Evolutionary conservation across 2,329 filamentous ascomycete species (phyloP), one percentile per base, ranked within the genome.

Genomic region (Colletotrichum sp.): DNA sequence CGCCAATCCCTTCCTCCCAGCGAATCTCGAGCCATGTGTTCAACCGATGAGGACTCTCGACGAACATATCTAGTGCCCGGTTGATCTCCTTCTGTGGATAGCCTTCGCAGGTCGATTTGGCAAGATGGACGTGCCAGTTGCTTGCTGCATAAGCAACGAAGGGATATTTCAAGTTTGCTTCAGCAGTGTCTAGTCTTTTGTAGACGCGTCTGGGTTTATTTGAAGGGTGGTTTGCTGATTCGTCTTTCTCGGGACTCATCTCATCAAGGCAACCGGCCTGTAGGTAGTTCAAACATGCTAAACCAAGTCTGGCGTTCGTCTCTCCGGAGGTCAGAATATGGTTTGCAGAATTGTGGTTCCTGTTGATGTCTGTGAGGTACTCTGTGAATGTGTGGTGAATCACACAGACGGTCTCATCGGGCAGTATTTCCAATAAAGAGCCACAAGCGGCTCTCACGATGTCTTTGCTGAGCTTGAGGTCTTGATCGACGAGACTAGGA

Each of bases 61-160:
- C 10, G 4, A 75, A 67, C 2, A 69, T 77, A 3, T 77, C 32
- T 0, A 34, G 25, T 48, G 43, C 64, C 4, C 28, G n/a, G 2
- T 25, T 66, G 8, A 61, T 8, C 4, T 76, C 62, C 1, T 69
- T 66, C 27, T 80, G 78, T 48, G 80, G 76, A 12, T 79, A 30
- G 5, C 76, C 78, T 8, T 70, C 71, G 5, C 34, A 36, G 32
- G 80, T 78, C 15, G 79, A 80, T 39, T 66, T 79, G n/a, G 65
- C 64, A 4, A 78, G 64, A 60, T 84, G 83, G 15, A 77, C 43
- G n/a, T 78, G 56, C 83, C 83, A 84, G 58, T 83, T 81, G n/a
- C 55, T 77, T 18, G 74, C 71, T 6, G 81, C 81, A 66, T 84
- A 84, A 9, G 80, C 70, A 9, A 81, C 67, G 39, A 84, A 83